Conservation (phyloP, 208 protist genomes). For the Trypanosoma grayi region DNA sequence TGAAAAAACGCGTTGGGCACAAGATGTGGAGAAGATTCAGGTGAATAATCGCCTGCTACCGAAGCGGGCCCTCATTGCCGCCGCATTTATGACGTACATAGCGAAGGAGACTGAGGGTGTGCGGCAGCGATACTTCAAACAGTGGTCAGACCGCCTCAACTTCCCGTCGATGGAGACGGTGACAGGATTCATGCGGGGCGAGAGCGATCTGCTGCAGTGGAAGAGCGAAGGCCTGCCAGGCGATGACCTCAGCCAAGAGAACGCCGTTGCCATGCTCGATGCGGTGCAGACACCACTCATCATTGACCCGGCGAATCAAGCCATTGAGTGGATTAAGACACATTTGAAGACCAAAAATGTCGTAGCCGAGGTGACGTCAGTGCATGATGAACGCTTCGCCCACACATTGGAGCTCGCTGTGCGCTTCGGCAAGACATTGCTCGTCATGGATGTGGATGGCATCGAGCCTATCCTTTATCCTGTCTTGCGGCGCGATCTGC, state of each 20-base stretch:
- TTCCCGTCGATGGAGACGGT: slow-evolving; percentile 43
- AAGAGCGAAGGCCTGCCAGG: slow-evolving; percentile 94
- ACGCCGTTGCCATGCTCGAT: slow-evolving; percentile 95
- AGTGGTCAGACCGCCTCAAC: slow-evolving; percentile 80
- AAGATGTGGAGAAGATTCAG: slow-evolving; percentile 68
- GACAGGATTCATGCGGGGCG: slow-evolving; percentile 90
- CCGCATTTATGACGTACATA: slow-evolving; percentile 94
- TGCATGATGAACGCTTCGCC: slow-evolving; percentile 93
- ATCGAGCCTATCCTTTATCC: slow-evolving; percentile 95
- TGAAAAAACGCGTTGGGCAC: slow-evolving; percentile 94
- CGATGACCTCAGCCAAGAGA: slow-evolving; percentile 95
- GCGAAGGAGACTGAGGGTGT: slow-evolving; percentile 79
- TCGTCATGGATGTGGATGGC: slow-evolving; percentile 95
- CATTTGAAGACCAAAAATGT: slow-evolving; percentile 75
- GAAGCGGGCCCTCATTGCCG: slow-evolving; percentile 80
- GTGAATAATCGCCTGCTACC: slow-evolving; percentile 73
- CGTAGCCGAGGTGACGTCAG: slow-evolving; percentile 80
- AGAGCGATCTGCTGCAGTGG: slow-evolving; percentile 94
- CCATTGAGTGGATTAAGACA: slow-evolving; percentile 90
- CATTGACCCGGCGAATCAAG: slow-evolving; percentile 95
- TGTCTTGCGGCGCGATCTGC: slow-evolving; percentile 93
- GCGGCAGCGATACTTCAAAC: slow-evolving; percentile 51
- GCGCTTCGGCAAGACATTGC: slow-evolving; percentile 97
- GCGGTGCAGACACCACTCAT: slow-evolving; percentile 89
- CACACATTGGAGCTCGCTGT: slow-evolving; percentile 96